These are phyloP conservation scores for Scenedesmus sp. DNA, from an alignment of 163 green algal species.

Conservation along the genomic window DNA sequence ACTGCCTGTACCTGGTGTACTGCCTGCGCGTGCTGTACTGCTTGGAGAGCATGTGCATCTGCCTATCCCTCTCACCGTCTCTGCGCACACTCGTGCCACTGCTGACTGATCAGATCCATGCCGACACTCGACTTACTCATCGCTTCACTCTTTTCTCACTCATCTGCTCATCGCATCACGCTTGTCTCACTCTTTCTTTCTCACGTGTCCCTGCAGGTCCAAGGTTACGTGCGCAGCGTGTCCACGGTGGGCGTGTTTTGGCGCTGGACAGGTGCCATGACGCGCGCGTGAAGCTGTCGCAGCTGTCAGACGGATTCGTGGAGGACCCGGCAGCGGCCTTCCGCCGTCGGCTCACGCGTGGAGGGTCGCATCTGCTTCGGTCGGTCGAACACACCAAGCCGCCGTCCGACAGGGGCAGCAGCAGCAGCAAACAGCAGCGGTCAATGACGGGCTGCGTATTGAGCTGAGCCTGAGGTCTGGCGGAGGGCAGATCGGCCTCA, in stretches of 20 bases:
- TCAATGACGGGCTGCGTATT: constrained; percentile 60
- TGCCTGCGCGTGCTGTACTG: neutral
- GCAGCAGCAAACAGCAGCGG: constrained; percentile 61
- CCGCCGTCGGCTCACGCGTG: constrained; percentile 83
- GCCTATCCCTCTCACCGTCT: too few species aligned
- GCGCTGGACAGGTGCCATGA: constrained; percentile 71
- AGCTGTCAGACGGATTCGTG: constrained; percentile 91
- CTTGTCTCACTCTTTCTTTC: too few species aligned
- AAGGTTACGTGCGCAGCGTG: constrained; percentile 81
- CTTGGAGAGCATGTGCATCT: too few species aligned
- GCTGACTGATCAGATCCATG: neutral
- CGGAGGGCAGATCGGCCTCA: too few species aligned
- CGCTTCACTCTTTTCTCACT: too few species aligned
- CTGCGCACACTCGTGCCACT: neutral
- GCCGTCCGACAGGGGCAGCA: too few species aligned
- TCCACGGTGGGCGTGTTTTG: constrained; percentile 83
- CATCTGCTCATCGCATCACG: too few species aligned
- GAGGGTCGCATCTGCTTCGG: constrained; percentile 74
- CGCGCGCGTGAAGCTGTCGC: constrained; percentile 82
- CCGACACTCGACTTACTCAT: neutral
- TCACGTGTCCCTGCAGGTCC: neutral
- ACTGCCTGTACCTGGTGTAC: neutral
- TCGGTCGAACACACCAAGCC: constrained; percentile 43
- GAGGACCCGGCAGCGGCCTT: constrained; percentile 84
- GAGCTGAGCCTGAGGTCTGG: constrained; percentile 76